Evolutionary conservation across 768 basidiomycete species (phyloP).

Genomic region (Lentinula boryana): DNA sequence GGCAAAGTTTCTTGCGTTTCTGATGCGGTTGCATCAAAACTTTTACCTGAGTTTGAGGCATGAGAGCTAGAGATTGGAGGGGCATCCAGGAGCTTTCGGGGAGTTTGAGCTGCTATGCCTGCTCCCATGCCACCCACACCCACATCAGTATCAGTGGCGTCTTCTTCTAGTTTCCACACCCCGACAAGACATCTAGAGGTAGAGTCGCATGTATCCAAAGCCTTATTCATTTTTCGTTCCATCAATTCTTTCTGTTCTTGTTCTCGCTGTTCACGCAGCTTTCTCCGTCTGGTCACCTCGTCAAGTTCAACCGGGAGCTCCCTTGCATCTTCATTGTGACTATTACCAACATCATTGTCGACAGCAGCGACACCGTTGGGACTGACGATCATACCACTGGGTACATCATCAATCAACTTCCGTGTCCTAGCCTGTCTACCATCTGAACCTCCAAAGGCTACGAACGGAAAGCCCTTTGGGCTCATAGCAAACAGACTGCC

Average conservation of each 20-base stretch:
- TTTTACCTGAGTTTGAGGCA: background rate
- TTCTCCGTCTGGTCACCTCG: constrained; percentile 36
- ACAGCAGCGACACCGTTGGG: background rate
- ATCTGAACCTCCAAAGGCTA: constrained; percentile 52
- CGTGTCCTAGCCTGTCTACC: constrained; percentile 25
- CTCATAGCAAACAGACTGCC: constrained; percentile 84
- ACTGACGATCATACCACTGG: background rate
- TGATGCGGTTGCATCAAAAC: background rate
- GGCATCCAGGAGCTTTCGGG: background rate
- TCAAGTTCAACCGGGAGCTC: constrained; percentile 40
- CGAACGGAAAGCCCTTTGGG: constrained; percentile 73
- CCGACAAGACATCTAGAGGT: constrained; percentile 52
- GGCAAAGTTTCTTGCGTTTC: background rate
- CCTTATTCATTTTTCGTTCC: background rate
- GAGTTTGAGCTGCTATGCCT: background rate
- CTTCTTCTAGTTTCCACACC: constrained; percentile 46
- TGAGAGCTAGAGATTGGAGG: background rate
- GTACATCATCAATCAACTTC: background rate
- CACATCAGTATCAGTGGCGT: constrained; percentile 14
- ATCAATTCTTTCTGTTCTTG: constrained; percentile 14
- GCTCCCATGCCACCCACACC: background rate
- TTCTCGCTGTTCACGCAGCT: constrained; percentile 30
- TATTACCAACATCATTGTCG: background rate
- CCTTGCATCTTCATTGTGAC: background rate
- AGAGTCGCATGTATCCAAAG: constrained; percentile 1